Conservation (phyloP, 129 eudicot species). For the Saussurea involucrata region DNA sequence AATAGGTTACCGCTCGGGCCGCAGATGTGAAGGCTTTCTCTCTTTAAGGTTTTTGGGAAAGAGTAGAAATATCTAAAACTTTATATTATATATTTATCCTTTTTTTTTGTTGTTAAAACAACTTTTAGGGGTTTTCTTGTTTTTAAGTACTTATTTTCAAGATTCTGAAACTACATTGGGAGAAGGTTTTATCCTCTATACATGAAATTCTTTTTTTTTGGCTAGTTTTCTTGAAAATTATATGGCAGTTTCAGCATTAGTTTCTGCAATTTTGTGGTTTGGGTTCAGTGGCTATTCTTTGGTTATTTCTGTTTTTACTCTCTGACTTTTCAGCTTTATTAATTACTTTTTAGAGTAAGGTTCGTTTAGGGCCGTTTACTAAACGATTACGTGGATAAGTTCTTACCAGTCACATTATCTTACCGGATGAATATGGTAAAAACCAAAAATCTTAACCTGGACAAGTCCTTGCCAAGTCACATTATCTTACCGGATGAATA, state of each 20-base stretch:
- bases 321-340: neutral
- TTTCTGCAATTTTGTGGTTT: neutral
- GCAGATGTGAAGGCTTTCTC: constrained; percentile 45
- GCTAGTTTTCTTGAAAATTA: neutral
- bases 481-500: too few species aligned
- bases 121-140: constrained; percentile 25
- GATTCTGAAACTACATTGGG: constrained; percentile 28
- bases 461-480: too few species aligned
- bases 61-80: constrained; percentile 30
- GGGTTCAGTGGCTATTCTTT: neutral
- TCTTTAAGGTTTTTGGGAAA: constrained; percentile 13
- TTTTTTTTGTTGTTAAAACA: constrained; percentile 23
- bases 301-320: neutral
- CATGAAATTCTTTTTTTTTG: constrained; percentile 12
- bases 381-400: too few species aligned
- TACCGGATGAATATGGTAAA: too few species aligned
- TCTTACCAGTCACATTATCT: too few species aligned
- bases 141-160: constrained; percentile 9
- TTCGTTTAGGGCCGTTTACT: too few species aligned
- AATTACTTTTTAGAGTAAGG: too few species aligned
- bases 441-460: too few species aligned
- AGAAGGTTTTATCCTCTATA: constrained; percentile 25
- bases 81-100: neutral
- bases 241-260: constrained; percentile 4
- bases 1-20: constrained; percentile 77